Conservation (phyloP, 768 basidiomycete genomes). For the Tricholoma sp. region DNA sequence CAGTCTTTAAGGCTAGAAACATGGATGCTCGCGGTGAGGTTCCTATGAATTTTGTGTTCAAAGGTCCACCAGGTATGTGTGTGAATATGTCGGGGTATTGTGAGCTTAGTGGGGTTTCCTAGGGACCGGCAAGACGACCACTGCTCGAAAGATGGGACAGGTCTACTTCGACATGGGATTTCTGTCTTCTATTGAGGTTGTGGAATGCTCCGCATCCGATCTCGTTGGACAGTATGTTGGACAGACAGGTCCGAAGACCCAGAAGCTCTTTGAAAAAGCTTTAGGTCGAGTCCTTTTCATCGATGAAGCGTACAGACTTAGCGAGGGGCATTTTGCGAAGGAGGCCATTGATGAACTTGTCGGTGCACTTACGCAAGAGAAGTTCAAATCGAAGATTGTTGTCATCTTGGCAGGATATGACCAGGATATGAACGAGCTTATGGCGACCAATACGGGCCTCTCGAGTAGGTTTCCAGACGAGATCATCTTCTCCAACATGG, state of each 20-base stretch:
- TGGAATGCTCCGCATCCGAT: constrained; percentile 67
- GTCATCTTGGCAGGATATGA: constrained; percentile 71
- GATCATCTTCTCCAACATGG: constrained; percentile 49
- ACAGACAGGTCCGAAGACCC: constrained; percentile 66
- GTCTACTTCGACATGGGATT: constrained; percentile 64
- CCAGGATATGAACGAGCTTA: constrained; percentile 55
- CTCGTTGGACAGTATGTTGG: constrained; percentile 67
- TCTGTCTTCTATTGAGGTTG: constrained; percentile 40
- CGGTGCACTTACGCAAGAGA: constrained; percentile 52
- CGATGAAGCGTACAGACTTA: constrained; percentile 65
- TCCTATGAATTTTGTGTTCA: constrained; percentile 68
- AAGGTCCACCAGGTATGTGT: constrained; percentile 59
- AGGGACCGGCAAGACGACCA: constrained; percentile 65
- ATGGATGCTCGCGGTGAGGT: constrained; percentile 45
- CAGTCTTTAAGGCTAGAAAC: constrained; percentile 32
- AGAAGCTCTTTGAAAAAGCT: constrained; percentile 55
- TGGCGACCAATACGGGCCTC: constrained; percentile 56
- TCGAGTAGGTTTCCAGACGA: constrained; percentile 66
- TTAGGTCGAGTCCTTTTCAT: constrained; percentile 66
- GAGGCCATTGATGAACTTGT: constrained; percentile 74
- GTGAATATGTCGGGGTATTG: background rate
- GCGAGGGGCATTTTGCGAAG: constrained; percentile 57
- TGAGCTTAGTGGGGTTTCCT: background rate
- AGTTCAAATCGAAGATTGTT: constrained; percentile 53
- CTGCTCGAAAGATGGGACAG: constrained; percentile 56